Evolutionary conservation across 768 basidiomycete species (phyloP), one percentile per base, ranked within the genome.

Genomic region (Dioszegia aurantiaca): DNA sequence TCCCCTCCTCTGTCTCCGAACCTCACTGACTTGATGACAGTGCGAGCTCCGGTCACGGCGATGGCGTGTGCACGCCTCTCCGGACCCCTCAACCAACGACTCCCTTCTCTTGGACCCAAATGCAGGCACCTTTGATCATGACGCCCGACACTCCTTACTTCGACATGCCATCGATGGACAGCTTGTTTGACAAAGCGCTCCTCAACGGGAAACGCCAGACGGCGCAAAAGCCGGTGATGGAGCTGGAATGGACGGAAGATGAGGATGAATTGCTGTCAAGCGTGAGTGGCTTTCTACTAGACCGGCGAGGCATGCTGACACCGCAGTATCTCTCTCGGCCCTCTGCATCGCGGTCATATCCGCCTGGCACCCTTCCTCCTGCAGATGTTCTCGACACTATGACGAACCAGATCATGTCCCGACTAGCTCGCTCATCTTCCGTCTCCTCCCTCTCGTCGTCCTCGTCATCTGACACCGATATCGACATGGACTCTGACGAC

Each of bases 351-450:
- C 28, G 57, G 65, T 11, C 67, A 6, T 74, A 71, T 43, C 72
- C 72, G 3, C 72, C 72, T 23, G 69, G 67, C 2, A 71, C 69
- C 4, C 55, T 74, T 1, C 72, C 72, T 2, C 72, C 72, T 9
- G 39, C 72, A 1, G 60, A 51, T 4, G 68, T 69, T 21, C 56
- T 74, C 21, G 72, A 74, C 45, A 63, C 65, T 26, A 61, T 74
- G 23, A 71, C 72, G 12, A 63, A 65, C 24, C 67, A 70, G 39
- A 61, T 74, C 44, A 54, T 71, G 6, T 56, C 59, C 10, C 23
- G 26, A 9, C 56, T 59, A 16, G 59, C 59, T 47, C 70, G 64
- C 36, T 60, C 45, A 44, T 44, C 58, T 4, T 43, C 48, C 41
- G 23, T 44, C 30, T 54, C 56, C 31, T 54, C 52, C 14, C 40